A percentile compares a stretch with the other conserved stretches of the same genome.
phyloP scores from a whole-genome alignment of 2,329 filamentous ascomycete genomes.

The Colletotrichum agaves region DNA sequence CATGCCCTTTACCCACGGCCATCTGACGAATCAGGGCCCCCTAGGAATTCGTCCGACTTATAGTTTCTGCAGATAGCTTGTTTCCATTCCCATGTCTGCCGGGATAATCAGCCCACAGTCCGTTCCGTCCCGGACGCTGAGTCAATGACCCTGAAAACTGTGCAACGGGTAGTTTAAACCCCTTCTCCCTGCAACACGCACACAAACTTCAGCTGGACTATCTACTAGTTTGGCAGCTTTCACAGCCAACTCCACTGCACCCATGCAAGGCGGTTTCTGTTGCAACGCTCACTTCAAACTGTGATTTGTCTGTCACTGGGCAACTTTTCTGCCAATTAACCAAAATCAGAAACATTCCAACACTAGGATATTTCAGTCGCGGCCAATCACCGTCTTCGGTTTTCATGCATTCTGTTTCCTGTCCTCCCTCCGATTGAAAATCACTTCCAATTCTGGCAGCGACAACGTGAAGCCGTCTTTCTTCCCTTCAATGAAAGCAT shows the following conservation, averaged over 20 bases:
- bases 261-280: neutral
- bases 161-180: neutral
- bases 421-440: constrained; percentile 31
- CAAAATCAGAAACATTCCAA: constrained; percentile 1
- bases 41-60: neutral
- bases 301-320: neutral
- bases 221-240: neutral
- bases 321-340: neutral
- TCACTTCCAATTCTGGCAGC: constrained; percentile 31
- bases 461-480: constrained; percentile 36
- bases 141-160: neutral
- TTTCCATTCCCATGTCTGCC: neutral
- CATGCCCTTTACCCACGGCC: neutral
- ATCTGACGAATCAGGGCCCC: neutral
- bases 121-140: constrained; percentile 5
- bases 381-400: neutral
- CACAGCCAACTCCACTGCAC: neutral
- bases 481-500: constrained; percentile 22
- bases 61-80: neutral
- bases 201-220: neutral
- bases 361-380: neutral
- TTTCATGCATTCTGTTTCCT: neutral
- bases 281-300: neutral
- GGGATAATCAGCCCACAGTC: constrained; percentile 11
- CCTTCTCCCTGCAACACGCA: constrained; percentile 2